These are phyloP conservation scores for Podospora sp. DNA, from an alignment of 495 filamentous ascomycete genomes.

Conservation along the genomic window DNA sequence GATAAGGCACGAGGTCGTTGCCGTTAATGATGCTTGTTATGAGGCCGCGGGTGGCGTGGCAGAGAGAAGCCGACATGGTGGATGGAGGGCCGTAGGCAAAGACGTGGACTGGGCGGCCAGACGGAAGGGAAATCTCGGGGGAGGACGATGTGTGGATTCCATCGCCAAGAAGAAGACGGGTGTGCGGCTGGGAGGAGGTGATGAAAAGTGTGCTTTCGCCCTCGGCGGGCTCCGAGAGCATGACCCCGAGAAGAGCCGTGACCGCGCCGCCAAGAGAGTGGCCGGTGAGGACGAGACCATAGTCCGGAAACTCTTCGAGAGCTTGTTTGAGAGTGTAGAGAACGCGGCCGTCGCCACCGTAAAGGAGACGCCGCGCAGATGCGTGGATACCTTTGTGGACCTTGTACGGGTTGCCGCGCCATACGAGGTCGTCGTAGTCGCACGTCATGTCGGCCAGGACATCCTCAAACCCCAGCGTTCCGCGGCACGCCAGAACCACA, in stretches of 20 bases:
- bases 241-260: constrained; percentile 70
- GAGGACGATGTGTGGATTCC: constrained; percentile 6
- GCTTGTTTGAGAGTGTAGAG: constrained; percentile 70
- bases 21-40: constrained; percentile 76
- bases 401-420: constrained; percentile 68
- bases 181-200: constrained; percentile 50
- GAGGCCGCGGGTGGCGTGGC: constrained; percentile 70
- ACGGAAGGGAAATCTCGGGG: constrained; percentile 56
- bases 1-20: constrained; percentile 70
- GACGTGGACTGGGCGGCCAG: constrained; percentile 71
- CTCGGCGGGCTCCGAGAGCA: constrained; percentile 65
- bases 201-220: constrained; percentile 46
- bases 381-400: constrained; percentile 86
- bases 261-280: constrained; percentile 79
- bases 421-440: constrained; percentile 72
- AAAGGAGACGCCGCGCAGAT: constrained; percentile 69
- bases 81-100: constrained; percentile 79
- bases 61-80: constrained; percentile 71
- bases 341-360: constrained; percentile 65
- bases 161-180: constrained; percentile 44
- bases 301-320: constrained; percentile 68
- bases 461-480: constrained; percentile 80
- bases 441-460: constrained; percentile 81
- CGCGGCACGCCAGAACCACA: constrained; percentile 73
- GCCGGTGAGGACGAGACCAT: constrained; percentile 75